Evolutionary conservation across 73 alveolate species (phyloP).

Genomic region (Symbiodinium natans): DNA sequence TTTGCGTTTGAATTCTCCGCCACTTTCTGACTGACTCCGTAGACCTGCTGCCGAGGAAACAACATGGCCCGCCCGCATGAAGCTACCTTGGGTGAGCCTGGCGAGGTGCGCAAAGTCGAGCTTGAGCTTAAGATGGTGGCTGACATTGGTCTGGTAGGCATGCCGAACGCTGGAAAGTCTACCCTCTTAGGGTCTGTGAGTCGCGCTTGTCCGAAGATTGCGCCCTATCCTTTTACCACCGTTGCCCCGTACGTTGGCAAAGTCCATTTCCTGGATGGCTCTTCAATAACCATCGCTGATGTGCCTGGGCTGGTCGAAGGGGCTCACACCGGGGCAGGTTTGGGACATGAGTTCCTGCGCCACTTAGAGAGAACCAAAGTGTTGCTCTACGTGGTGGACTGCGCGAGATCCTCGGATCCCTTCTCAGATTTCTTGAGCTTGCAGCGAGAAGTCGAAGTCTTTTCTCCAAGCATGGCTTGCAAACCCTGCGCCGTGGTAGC

Average conservation of each 20-base stretch:
- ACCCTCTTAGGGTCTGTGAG: conserved; percentile 97
- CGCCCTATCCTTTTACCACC: conserved; percentile 99
- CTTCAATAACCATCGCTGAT: conserved; percentile 97
- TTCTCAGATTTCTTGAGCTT: conserved; percentile 8
- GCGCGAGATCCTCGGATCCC: conserved; percentile 51
- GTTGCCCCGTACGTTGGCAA: conserved; percentile 97
- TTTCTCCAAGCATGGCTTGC: conserved; percentile 22
- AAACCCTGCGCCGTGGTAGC: conserved; percentile 55
- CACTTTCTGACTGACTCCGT: no score
- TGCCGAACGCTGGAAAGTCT: conserved; percentile 99
- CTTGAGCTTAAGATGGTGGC: conserved; percentile 97
- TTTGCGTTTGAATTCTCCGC: no score
- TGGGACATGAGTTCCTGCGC: conserved; percentile 98
- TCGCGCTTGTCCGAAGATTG: conserved; percentile 98
- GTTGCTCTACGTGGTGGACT: conserved; percentile 74
- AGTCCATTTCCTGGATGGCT: conserved; percentile 97
- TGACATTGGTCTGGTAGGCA: conserved; percentile 99
- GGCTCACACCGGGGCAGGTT: conserved; percentile 97
- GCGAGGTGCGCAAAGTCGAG: conserved; percentile 72
- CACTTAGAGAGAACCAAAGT: conserved; percentile 98
- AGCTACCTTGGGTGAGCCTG: conserved; percentile 30
- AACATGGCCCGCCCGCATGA: conserved; percentile 53
- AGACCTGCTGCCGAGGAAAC: no score
- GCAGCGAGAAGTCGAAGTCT: conserved; percentile 66
- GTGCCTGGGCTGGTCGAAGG: conserved; percentile 99